Evolutionary conservation across 495 filamentous ascomycete genomes (phyloP).

Genomic region (Neurospora pannonica): DNA sequence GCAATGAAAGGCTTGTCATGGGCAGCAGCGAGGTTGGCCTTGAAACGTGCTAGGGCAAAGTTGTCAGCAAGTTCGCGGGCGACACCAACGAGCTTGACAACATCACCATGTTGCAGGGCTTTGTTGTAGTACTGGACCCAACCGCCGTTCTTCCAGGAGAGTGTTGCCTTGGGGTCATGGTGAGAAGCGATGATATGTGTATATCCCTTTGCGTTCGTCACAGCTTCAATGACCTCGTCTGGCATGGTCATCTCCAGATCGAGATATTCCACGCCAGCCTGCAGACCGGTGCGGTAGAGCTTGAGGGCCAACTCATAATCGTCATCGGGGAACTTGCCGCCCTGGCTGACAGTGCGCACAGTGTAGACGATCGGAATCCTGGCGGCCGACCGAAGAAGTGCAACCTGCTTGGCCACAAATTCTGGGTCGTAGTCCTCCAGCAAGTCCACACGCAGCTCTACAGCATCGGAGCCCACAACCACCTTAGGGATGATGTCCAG

Average conservation of each 20-base stretch:
- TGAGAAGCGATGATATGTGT: slow-evolving; percentile 86
- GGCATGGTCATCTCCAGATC: slow-evolving; percentile 90
- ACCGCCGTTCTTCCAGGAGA: slow-evolving; percentile 81
- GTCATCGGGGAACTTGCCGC: slow-evolving; percentile 78
- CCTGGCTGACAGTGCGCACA: slow-evolving; percentile 75
- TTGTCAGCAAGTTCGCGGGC: slow-evolving; percentile 77
- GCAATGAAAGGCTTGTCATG: slow-evolving; percentile 80
- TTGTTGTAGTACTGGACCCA: slow-evolving; percentile 84
- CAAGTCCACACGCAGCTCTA: slow-evolving; percentile 90
- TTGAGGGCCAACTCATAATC: slow-evolving; percentile 56
- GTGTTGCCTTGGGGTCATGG: slow-evolving; percentile 69
- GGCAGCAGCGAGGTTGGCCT: slow-evolving; percentile 56
- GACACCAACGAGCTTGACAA: slow-evolving; percentile 89
- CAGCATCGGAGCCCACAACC: slow-evolving; percentile 80
- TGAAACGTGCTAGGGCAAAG: slow-evolving; percentile 74
- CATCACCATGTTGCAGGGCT: slow-evolving; percentile 75
- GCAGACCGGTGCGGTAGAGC: slow-evolving; percentile 69
- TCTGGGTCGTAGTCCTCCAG: slow-evolving; percentile 68
- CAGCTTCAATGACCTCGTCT: slow-evolving; percentile 54
- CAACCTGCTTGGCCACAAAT: slow-evolving; percentile 72
- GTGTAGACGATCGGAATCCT: slow-evolving; percentile 90
- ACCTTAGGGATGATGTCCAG: slow-evolving; percentile 58
- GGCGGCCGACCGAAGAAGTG: slow-evolving; percentile 64
- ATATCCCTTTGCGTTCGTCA: slow-evolving; percentile 58
- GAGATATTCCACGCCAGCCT: slow-evolving; percentile 81